Percentiles rank a stretch among this genome's conserved stretches.
These are phyloP conservation scores for Mantamonas sphyraenae DNA, from an alignment of 78 protist species.

Conservation along the genomic window DNA sequence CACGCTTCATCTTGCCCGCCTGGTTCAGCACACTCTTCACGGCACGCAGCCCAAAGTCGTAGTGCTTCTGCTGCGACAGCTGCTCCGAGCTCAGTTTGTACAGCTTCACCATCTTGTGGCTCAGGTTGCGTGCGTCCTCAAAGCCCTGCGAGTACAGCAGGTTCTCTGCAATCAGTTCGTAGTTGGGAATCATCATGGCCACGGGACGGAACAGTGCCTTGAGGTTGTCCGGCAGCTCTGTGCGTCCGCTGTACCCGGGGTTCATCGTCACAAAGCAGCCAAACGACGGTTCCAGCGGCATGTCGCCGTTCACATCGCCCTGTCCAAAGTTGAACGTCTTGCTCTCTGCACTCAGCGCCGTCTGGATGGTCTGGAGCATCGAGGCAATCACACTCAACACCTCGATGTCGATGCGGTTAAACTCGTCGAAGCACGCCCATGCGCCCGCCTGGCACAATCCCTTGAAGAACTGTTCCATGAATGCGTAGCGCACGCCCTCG, in stretches of 20 bases:
- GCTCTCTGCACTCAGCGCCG: conserved; percentile 13
- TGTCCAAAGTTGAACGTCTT: conserved; percentile 29
- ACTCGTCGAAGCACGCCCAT: conserved; percentile 85
- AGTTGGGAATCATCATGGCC: conserved; percentile 78
- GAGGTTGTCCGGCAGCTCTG: conserved; percentile 85
- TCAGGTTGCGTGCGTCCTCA: conserved; percentile 34
- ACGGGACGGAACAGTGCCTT: conserved; percentile 81
- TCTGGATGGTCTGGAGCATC: conserved; percentile 39
- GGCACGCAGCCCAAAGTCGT: conserved; percentile 81
- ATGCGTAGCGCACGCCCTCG: conserved; percentile 45
- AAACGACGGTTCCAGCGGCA: conserved; percentile 41
- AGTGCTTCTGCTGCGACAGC: conserved; percentile 74
- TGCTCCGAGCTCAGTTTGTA: conserved; percentile 67
- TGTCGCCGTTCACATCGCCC: conserved; percentile 22
- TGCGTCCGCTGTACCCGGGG: conserved; percentile 89
- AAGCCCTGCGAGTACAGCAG: conserved; percentile 77
- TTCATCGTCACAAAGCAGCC: conserved; percentile 90
- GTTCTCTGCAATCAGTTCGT: conserved; percentile 63
- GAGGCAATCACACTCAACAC: conserved; percentile 67
- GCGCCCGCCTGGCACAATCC: conserved; percentile 71
- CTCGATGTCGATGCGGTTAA: conserved; percentile 72
- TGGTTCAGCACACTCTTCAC: conserved; percentile 57
- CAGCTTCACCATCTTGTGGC: conserved; percentile 62
- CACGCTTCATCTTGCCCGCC: conserved; percentile 64
- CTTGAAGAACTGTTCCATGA: conserved; percentile 44